Base-by-base conservation (phyloP, 2,329 filamentous ascomycete genomes). In the Diaporthe australafricana region DNA sequence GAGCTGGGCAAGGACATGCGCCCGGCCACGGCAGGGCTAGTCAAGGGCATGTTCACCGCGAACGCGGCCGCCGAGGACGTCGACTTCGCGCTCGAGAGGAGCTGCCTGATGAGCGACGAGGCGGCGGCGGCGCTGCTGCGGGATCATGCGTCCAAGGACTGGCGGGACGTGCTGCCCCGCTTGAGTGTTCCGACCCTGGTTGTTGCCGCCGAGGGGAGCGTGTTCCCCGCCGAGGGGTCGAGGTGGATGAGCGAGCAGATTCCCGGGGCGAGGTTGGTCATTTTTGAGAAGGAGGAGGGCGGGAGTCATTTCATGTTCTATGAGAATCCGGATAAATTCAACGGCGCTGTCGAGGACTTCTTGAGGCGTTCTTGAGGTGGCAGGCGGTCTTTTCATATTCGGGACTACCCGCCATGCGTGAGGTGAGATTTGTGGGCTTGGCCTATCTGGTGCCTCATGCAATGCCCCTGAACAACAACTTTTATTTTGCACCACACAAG, bases 301-400 rank as follows among this genome's bases (percentile, higher is more conserved):
- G 79, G 80, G 0, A 79, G 77, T 55, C 80, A 81, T 66, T 80
- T 78, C 66, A 74, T 79, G 74, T 81, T 80, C 70, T 81, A 77
- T 75, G 79, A 81, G 74, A 81, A 80, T 50, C 76, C 79, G 3
- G 75, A 76, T 16, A 75, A 75, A 72, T 81, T 81, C 52, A 81
- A 83, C 57, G 63, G 68, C 20, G 66, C 79, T 2, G 76, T 82
- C 11, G 76, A 80, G 48, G 76, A 77, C 7, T 81, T 81, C 56
- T 9, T 68, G 3, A 25, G 12, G 30, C 27, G 17, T 17, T 17
- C 60, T 35, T 47, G 30, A 65, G 27, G 20, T 22, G 42, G 27
- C 20, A 17, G 11, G 27, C 2, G 17, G 20, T 14, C 20, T 5
- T 3, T 42, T 17, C 20, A 32, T 16, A 6, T 25, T 22, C 27